Base-by-base conservation (phyloP, 2,329 filamentous ascomycete species). In the Lizonia empirigonia region DNA sequence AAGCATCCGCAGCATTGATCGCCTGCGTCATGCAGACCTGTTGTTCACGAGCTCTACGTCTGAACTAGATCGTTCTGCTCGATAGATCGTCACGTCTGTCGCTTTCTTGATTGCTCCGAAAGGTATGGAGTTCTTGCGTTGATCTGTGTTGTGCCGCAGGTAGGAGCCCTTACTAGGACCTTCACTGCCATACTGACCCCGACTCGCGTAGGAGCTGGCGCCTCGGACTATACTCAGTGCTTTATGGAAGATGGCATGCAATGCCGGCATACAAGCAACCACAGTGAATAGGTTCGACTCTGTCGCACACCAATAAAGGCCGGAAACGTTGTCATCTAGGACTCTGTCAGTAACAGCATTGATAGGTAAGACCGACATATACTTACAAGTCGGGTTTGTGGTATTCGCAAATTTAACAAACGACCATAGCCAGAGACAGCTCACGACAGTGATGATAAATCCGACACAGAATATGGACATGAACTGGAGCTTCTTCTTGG, bases 391-490 rank as follows among this genome's bases (percentile, higher is more conserved):
- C 7, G 61, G 61, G 29, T 67, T 67, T 18, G 44, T 38, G 1
- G 59, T 61, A 2, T 60, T 39, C 9, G 50, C 56, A 34, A 67
- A 67, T 16, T 53, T 30, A 9, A 65, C 55, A 23, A 67, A 57
- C 9, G 56, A 44, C 48, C 51, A 55, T 19, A 67, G 44, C 7
- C 64, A 59, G 13, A 63, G 48, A 39, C 61, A 64, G 45, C 59
- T 60, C 2, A 65, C 62, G 29, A 63, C 39, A 7, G 63, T 67
- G 16, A 67, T 67, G 37, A 63, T 29, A 34, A 65, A 66, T 3
- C 64, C 61, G 3, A 67, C 58, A 29, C 59, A 63, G 33, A 67
- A 67, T 60, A 67, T 65, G 23, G 58, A 61, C 60, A 67, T 65
- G 39, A 67, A 59, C 51, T 65, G 60, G 2, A 65, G 33, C 38